Evolutionary conservation across 371 early-diverging fungal genomes (phyloP), one percentile per base, ranked within the genome.

Genomic region (Saksenaea oblongispora): DNA sequence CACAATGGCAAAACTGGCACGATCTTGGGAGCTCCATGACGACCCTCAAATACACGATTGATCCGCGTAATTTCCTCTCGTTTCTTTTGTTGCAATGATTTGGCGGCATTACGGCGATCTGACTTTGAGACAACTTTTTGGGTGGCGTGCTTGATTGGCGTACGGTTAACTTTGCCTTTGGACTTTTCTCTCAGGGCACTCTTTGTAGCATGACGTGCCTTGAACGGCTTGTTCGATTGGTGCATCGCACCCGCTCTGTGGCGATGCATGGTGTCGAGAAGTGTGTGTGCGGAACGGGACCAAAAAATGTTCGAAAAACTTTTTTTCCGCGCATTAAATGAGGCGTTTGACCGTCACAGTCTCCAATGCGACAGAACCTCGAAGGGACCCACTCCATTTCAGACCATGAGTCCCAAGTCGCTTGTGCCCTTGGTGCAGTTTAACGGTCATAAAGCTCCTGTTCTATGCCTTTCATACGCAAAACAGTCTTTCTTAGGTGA

Each of bases 141-240:
- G 31, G 73, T 64, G 58, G 77, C 68, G 56, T 84, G 78, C 71
- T 88, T 89, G 66, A 89, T 67, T 41, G 82, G 65, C 0, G 71
- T 79, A 8, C 91, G 84, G 69, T 91, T 87, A 28, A 91, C 87
- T 72, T 91, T 91, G 63, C 93, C 96, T 66, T 96, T 97, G 58
- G 85, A 82, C 62, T 87, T 86, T 64, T 91, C 93, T 69, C 90
- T 89, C 55, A 93, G 69, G 9, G 83, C 67, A 37, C 92, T 87
- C 70, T 96, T 97, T 5, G 93, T 78, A 34, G 94, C 87, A 85
- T 93, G 92, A 64, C 90, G 89, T 11, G 94, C 90, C 81, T 97
- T 97, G 88, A 96, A 98, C 36, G 92, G 88, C 78, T 97, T 98
- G 87, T 98, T 96, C 61, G 83, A 83, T 80, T 95, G 95, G 82